Conservation (phyloP, 129 eudicot species). For the Pulicaria dysenterica region DNA sequence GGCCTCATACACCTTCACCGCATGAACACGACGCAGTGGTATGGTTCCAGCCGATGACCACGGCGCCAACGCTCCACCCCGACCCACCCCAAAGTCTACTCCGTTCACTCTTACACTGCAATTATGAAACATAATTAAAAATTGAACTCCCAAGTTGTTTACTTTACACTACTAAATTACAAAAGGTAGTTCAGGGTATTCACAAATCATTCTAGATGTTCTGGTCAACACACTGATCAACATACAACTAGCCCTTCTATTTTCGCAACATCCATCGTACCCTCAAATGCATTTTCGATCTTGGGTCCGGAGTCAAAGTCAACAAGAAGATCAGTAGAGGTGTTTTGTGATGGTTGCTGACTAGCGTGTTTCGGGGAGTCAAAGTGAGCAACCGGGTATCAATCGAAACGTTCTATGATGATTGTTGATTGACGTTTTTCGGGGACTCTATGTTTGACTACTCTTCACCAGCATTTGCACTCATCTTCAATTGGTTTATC, state of each 20-base stretch:
- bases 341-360: background rate
- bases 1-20: no score
- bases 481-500: constrained; percentile 42
- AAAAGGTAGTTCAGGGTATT: background rate
- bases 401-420: constrained; percentile 1
- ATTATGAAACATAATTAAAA: no score
- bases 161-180: background rate
- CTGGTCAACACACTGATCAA: background rate
- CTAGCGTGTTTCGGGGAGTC: background rate
- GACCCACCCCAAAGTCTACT: no score
- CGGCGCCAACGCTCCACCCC: no score
- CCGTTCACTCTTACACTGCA: no score
- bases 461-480: constrained; percentile 22
- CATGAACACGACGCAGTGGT: no score
- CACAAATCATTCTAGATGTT: background rate
- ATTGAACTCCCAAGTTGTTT: no score
- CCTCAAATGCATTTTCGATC: background rate
- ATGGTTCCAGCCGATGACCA: no score
- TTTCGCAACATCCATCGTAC: constrained; percentile 6
- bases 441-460: constrained; percentile 39
- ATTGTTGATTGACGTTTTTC: constrained; percentile 20
- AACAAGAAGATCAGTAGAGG: constrained; percentile 10
- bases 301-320: constrained; percentile 22
- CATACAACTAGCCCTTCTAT: constrained; percentile 13
- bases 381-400: background rate